phyloP scores from a whole-genome alignment of 2,329 filamentous ascomycete species.

The Endoconidiophora laricicola region DNA sequence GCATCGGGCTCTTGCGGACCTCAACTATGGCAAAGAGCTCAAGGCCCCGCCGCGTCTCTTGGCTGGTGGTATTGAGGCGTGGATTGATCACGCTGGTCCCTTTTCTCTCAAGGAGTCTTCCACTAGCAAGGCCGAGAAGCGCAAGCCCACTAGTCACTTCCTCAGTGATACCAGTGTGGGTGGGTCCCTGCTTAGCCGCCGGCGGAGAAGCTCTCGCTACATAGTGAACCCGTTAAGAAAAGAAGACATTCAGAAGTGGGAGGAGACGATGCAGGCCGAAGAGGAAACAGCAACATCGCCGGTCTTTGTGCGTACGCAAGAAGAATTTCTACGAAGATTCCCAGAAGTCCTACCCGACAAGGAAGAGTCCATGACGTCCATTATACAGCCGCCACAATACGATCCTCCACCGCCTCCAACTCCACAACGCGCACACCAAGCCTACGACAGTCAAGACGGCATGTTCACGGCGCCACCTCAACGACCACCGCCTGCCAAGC shows the following conservation, averaged over 20 bases:
- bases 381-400: constrained; percentile 14
- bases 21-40: constrained; percentile 63
- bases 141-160: constrained; percentile 5
- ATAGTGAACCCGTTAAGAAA: constrained; percentile 53
- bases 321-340: constrained; percentile 71
- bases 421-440: constrained; percentile 16
- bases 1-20: constrained; percentile 64
- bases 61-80: constrained; percentile 68
- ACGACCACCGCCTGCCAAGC: constrained; percentile 45
- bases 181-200: not conserved
- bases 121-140: constrained; percentile 13
- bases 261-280: constrained; percentile 49
- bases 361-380: constrained; percentile 39
- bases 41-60: constrained; percentile 61
- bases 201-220: constrained; percentile 27
- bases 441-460: constrained; percentile 13
- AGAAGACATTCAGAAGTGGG: constrained; percentile 69
- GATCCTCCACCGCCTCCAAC: not conserved
- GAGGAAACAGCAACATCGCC: constrained; percentile 32
- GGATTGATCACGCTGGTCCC: constrained; percentile 65
- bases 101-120: constrained; percentile 37
- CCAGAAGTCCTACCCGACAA: constrained; percentile 50
- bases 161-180: not conserved
- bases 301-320: constrained; percentile 50
- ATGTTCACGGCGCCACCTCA: constrained; percentile 14